Conservation (phyloP, 2,329 filamentous ascomycete genomes). For the Aspergillus piperis region DNA sequence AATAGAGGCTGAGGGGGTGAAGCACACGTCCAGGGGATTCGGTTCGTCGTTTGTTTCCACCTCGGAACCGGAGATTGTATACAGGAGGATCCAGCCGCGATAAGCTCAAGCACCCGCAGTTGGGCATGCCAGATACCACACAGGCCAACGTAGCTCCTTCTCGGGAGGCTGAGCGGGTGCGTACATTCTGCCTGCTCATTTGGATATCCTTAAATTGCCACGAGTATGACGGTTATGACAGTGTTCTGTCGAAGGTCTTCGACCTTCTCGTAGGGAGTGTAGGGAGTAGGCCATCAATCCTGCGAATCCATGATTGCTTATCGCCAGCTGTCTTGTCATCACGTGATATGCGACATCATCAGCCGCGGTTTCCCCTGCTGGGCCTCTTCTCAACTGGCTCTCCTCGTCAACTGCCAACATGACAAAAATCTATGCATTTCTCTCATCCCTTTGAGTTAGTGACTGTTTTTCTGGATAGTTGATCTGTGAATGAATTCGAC, state of each 20-base stretch:
- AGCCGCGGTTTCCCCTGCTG: constrained; percentile 12
- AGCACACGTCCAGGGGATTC: not conserved
- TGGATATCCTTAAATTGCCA: too few species aligned
- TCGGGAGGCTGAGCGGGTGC: too few species aligned
- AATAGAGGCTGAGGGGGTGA: not conserved
- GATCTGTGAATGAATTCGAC: not conserved
- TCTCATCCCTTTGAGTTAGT: not conserved
- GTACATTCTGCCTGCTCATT: too few species aligned
- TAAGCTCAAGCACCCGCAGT: too few species aligned
- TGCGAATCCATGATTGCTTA: not conserved
- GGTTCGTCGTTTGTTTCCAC: not conserved
- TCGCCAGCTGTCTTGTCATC: not conserved
- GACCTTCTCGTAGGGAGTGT: not conserved
- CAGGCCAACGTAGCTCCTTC: too few species aligned
- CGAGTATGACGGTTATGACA: too few species aligned
- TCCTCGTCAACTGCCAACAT: not conserved
- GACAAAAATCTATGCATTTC: not conserved
- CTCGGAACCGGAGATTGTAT: not conserved
- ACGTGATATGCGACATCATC: constrained; percentile 14
- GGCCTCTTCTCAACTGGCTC: not conserved
- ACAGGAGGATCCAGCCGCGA: too few species aligned
- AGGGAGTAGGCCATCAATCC: not conserved
- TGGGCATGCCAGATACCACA: too few species aligned
- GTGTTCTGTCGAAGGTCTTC: too few species aligned
- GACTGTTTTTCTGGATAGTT: not conserved